Evolutionary conservation across 257 asterid species (phyloP), one percentile per base, ranked within the genome.

Genomic region (Paulownia fortunei): DNA sequence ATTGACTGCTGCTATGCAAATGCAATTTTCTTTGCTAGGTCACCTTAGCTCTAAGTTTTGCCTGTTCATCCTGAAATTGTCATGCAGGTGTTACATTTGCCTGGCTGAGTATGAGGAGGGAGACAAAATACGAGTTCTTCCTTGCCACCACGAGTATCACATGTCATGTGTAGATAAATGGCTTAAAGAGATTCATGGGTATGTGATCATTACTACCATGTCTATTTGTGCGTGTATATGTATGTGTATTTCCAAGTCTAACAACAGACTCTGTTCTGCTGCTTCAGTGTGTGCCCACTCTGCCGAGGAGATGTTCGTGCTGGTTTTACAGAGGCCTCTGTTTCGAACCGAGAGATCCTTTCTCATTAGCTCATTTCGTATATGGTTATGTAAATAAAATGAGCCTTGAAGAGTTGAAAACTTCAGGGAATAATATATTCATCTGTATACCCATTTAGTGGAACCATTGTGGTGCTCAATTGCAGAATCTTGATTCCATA

Each of bases 101-200:
- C 86, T 93, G 75, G 85, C 87, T 2, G 96, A 90, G 78, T 93
- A 93, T 5, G 97, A 89, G 69, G 97, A 91, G 74, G 97, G 90
- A 69, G 97, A 91, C 79, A 82, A 77, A 52, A 87, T 93, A 74
- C 89, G 96, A n/a, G 80, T 87, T 61, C 92, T 93, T 52, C 96
- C 98, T 46, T 93, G 96, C 81, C 87, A 80, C 73, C 98, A 93
- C 12, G 97, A 93, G 81, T 91, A 80, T 79, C 98, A 93, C 81
- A 69, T 86, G 85, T 27, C 84, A 37, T 93, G 98, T 81, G 83
- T 89, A 1, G 97, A 93, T 83, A 93, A 91, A 87, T 91, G 98
- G 98, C 97, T 93, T 26, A 88, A 86, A 82, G 96, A 93, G 85
- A 82, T 91, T 74, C 96, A 88, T 18, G 92, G 97, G 97, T 93